These are phyloP conservation scores for Boletus rubroflammeus DNA, from an alignment of 768 basidiomycete genomes.

Conservation along the genomic window DNA sequence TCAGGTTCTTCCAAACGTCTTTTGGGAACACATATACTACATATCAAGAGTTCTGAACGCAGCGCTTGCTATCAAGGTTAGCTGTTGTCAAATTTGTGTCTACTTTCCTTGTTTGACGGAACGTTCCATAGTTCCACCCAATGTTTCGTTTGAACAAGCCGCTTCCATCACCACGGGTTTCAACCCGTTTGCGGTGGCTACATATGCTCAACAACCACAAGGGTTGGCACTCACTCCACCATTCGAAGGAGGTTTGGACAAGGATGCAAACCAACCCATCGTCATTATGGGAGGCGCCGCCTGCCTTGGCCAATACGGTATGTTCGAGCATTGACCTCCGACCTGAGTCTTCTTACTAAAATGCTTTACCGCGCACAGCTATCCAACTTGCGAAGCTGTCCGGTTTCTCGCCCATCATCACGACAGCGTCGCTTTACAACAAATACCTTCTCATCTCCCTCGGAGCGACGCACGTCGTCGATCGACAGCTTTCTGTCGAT, in stretches of 20 bases:
- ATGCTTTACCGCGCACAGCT: slow-evolving; percentile 6
- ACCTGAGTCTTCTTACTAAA: not conserved
- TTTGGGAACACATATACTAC: slow-evolving; percentile 11
- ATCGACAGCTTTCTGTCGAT: slow-evolving; percentile 21
- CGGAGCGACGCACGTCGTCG: slow-evolving; percentile 38
- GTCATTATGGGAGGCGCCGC: slow-evolving; percentile 37
- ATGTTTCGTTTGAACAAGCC: slow-evolving; percentile 36
- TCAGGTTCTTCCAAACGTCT: slow-evolving; percentile 8
- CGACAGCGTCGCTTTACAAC: slow-evolving; percentile 37
- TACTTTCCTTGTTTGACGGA: not conserved
- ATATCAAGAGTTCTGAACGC: slow-evolving; percentile 25
- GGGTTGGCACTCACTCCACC: slow-evolving; percentile 29
- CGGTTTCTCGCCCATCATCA: slow-evolving; percentile 36
- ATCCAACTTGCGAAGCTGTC: slow-evolving; percentile 34
- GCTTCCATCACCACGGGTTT: slow-evolving; percentile 34
- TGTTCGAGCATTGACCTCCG: not conserved
- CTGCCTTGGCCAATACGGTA: slow-evolving; percentile 38
- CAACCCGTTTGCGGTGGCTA: slow-evolving; percentile 32
- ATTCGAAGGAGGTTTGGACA: slow-evolving; percentile 30
- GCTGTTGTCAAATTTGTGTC: not conserved
- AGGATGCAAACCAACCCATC: slow-evolving; percentile 31
- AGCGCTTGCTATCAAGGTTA: slow-evolving; percentile 15
- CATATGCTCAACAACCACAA: slow-evolving; percentile 26
- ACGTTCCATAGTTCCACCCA: slow-evolving; percentile 27
- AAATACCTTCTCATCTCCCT: slow-evolving; percentile 26